Evolutionary conservation across 2,329 filamentous ascomycete species (phyloP).

Genomic region (Botryotinia convoluta): DNA sequence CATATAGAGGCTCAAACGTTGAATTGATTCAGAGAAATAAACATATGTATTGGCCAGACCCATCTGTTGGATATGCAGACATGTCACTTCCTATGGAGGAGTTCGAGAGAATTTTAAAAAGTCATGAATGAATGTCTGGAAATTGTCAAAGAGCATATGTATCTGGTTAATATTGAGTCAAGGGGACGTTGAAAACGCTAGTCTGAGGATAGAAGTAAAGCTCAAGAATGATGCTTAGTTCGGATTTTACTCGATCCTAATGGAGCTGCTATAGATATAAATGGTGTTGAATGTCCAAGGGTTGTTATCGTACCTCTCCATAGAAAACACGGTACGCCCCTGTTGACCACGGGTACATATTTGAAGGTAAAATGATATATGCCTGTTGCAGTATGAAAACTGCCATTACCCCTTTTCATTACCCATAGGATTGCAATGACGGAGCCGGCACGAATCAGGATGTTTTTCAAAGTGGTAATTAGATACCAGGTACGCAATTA

Average conservation of each 20-base stretch:
- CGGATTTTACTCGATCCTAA: background rate
- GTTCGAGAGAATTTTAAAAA: background rate
- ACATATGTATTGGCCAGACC: no score
- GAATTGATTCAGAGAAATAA: no score
- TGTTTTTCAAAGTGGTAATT: background rate
- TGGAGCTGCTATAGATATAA: background rate
- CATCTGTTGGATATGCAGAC: no score
- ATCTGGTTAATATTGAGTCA: background rate
- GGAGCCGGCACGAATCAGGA: background rate
- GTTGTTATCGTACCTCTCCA: background rate
- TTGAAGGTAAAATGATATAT: background rate
- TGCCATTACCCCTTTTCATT: background rate
- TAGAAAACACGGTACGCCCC: background rate
- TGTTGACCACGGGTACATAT: background rate
- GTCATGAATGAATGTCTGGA: background rate
- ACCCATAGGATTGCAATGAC: background rate
- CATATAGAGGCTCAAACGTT: no score
- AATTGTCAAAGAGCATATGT: background rate
- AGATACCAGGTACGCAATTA: background rate
- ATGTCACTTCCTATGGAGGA: background rate
- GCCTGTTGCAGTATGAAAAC: background rate
- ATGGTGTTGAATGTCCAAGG: background rate
- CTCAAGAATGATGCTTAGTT: background rate
- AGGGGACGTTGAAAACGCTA: rapidly evolving
- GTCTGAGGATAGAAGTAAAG: background rate